These are phyloP conservation scores for Fusarium sp. DNA, from an alignment of 2,329 filamentous ascomycete genomes.

Conservation along the genomic window DNA sequence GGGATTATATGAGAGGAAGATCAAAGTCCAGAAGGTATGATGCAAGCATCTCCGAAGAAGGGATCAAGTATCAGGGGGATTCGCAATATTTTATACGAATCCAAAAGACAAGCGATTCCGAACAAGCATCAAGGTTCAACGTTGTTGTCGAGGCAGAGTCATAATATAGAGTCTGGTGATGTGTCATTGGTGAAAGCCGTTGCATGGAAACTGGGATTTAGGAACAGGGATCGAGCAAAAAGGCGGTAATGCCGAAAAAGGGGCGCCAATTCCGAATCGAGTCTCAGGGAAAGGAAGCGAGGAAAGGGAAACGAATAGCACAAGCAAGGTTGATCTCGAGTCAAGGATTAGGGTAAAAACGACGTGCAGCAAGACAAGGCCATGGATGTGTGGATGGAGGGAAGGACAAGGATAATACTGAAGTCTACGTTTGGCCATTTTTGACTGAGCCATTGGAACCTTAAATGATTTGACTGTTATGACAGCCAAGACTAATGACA, in stretches of 20 bases:
- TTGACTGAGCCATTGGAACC: not conserved
- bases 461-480: not conserved
- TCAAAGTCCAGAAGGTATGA: not conserved
- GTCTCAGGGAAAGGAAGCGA: not conserved
- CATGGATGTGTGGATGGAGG: constrained; percentile 13
- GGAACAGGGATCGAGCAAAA: constrained; percentile 28
- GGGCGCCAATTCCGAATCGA: constrained; percentile 32
- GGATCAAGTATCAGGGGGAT: not conserved
- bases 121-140: not conserved
- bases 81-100: not conserved
- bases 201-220: no score
- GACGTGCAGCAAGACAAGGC: constrained; percentile 3
- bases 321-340: not conserved
- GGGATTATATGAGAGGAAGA: not conserved
- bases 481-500: not conserved
- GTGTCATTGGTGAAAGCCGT: constrained; percentile 11
- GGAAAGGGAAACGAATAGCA: not conserved
- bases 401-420: constrained; percentile 21
- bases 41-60: not conserved
- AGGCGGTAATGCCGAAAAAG: constrained; percentile 41
- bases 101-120: not conserved
- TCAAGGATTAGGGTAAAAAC: not conserved
- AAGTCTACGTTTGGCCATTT: not conserved
- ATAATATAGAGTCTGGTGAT: not conserved
- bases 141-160: not conserved